Evolutionary conservation across 768 basidiomycete genomes (phyloP), one percentile per base, ranked within the genome.

Genomic region (Rhodocollybia butyracea): DNA sequence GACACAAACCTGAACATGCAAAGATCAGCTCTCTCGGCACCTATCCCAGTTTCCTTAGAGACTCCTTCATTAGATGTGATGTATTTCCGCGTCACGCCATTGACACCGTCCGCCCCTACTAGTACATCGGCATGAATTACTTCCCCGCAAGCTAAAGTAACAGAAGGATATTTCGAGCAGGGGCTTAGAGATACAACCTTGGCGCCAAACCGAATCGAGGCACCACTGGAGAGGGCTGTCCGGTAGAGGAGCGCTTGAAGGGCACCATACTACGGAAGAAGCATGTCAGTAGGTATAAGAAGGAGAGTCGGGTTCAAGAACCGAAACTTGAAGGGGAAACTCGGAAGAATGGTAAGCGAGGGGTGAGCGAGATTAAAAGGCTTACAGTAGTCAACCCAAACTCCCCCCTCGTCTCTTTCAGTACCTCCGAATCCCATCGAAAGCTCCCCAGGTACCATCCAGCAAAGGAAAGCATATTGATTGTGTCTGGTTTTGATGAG

Each of bases 31-130:
- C 62, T 47, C 51, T 61, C 17, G 59, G 61, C 54, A 0, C 59
- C 63, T n/a, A 26, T 42, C 19, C 60, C 57, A 13, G 55, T 51
- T 17, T 66, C 64, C 1, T 29, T 17, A 45, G 26, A 45, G 17
- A n/a, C 10, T 29, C 5, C 13, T 21, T 70, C 70, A 34, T 70
- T 64, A 12, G 66, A 61, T 1, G 12, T 48, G 63, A 66, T 34
- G 42, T 24, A 36, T 38, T 32, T 30, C 5, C 73, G 61, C 7
- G 74, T 66, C 29, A 77, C 22, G 21, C 82, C 80, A 4, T 62
- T 59, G 24, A 63, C 59, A 3, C 84, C 84, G 59, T 85, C 84
- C 1, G 84, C 82, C 13, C 83, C 83, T 47, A 85, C 67, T 55
- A 85, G 72, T 22, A 84, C 71, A 61, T 85, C 77, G 17, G 76